Percentiles rank a stretch among this genome's conserved stretches.
Conservation (phyloP, 306 rosid species). For the Ceratonia siliqua region DNA sequence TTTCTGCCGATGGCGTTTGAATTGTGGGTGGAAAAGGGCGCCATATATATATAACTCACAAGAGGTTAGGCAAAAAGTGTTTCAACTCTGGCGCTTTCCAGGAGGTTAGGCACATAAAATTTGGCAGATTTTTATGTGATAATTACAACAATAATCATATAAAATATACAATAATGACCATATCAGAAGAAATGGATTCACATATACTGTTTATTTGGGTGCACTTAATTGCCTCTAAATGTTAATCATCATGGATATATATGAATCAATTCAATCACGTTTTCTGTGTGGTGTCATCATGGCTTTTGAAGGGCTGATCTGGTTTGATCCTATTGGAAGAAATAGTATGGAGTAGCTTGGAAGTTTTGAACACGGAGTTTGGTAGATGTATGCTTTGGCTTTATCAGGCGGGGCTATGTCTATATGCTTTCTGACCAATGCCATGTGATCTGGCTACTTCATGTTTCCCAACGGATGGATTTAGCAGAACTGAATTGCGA, state of each 20-base stretch:
- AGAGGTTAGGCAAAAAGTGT: conserved; percentile 28
- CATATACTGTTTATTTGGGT: conserved; percentile 25
- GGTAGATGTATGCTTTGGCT: conserved; percentile 40
- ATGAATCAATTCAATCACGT: conserved; percentile 16
- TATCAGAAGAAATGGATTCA: background rate
- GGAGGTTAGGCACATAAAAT: background rate
- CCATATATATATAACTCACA: background rate
- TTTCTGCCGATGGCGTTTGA: conserved; percentile 8
- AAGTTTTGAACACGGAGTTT: conserved; percentile 30
- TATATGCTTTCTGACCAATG: conserved; percentile 18
- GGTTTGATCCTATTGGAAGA: conserved; percentile 27
- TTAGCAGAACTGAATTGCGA: conserved; percentile 21
- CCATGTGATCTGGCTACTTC: conserved; percentile 32
- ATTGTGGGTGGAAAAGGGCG: conserved; percentile 11
- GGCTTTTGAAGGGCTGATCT: conserved; percentile 25
- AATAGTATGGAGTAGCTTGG: conserved; percentile 24
- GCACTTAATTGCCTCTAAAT: conserved; percentile 18
- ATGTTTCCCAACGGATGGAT: conserved; percentile 23
- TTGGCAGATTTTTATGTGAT: conserved; percentile 10
- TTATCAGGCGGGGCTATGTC: conserved; percentile 24
- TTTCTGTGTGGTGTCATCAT: conserved; percentile 26
- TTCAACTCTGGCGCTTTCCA: conserved; percentile 30
- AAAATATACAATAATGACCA: conserved; percentile 15
- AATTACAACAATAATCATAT: conserved; percentile 23
- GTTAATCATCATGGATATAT: conserved; percentile 20